These are phyloP conservation scores for Candida cerambycidarum DNA, from an alignment of 805 yeast species.

Conservation along the genomic window DNA sequence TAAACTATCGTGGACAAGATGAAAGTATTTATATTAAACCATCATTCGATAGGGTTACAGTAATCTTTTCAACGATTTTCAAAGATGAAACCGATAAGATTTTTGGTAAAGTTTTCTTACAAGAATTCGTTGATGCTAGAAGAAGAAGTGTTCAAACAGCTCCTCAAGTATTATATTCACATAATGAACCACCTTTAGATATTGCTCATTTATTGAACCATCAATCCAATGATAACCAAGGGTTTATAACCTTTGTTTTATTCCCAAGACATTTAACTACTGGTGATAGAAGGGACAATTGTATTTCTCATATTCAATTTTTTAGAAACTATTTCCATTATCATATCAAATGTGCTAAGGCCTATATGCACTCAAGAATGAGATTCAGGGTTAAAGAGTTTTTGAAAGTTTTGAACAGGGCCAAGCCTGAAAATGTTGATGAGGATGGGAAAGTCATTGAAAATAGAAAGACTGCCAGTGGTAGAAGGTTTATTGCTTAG, in stretches of 20 bases:
- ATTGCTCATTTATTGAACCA: conserved; percentile 33
- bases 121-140: conserved; percentile 95
- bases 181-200: conserved; percentile 91
- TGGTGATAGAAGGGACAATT: conserved; percentile 72
- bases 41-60: conserved; percentile 93
- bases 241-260: conserved; percentile 65
- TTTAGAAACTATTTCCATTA: conserved; percentile 98
- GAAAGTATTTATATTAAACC: conserved; percentile 91
- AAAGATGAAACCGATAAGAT: conserved; percentile 95
- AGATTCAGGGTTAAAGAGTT: conserved; percentile 92
- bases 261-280: conserved; percentile 75
- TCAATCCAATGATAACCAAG: conserved; percentile 42
- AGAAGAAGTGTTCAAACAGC: conserved; percentile 95
- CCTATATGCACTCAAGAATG: conserved; percentile 98
- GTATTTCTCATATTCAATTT: conserved; percentile 86
- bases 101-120: conserved; percentile 84
- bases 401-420: conserved; percentile 92
- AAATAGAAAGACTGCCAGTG: conserved; percentile 67
- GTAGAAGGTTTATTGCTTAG: conserved; percentile 55
- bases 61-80: conserved; percentile 89
- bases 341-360: conserved; percentile 97
- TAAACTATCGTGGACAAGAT: conserved; percentile 82
- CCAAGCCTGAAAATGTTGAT: conserved; percentile 88
- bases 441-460: conserved; percentile 53
- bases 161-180: conserved; percentile 93